Evolutionary conservation across 1,284 basidiomycete species (phyloP).

Genomic region (Ceratobasidium theobromae): DNA sequence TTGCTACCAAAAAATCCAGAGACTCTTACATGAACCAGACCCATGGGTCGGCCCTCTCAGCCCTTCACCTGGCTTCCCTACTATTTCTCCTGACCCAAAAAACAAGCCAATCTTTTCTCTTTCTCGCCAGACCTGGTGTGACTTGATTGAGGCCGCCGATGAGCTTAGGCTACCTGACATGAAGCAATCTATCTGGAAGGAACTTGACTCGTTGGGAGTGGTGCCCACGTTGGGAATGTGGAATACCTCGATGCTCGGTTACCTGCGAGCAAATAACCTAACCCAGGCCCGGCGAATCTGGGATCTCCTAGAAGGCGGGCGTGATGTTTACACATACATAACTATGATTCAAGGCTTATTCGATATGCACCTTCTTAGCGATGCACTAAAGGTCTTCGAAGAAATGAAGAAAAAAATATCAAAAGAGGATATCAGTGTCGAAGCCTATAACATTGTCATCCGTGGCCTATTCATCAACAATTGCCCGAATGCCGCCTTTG

Average conservation of each 20-base stretch:
- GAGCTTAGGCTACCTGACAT: slow-evolving; percentile 54
- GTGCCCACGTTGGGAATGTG: slow-evolving; percentile 56
- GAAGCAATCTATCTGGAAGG: slow-evolving; percentile 63
- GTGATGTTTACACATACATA: slow-evolving; percentile 59
- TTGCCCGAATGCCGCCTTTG: slow-evolving; percentile 49
- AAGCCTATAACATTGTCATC: slow-evolving; percentile 64
- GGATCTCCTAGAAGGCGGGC: slow-evolving; percentile 53
- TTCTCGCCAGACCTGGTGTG: slow-evolving; percentile 58
- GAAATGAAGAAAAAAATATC: slow-evolving; percentile 47
- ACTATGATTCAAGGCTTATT: slow-evolving; percentile 62
- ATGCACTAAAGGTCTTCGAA: slow-evolving; percentile 54
- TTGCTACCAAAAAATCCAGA: slow-evolving; percentile 51
- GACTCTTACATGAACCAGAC: slow-evolving; percentile 52
- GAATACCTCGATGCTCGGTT: slow-evolving; percentile 66
- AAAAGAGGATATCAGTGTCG: slow-evolving; percentile 41
- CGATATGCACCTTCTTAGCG: slow-evolving; percentile 46
- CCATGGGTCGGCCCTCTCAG: slow-evolving; percentile 49
- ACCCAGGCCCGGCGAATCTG: slow-evolving; percentile 62
- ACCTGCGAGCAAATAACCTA: slow-evolving; percentile 53
- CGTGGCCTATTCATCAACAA: slow-evolving; percentile 57
- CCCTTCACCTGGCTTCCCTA: slow-evolving; percentile 40
- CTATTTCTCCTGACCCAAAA: slow-evolving; percentile 36
- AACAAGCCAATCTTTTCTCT: slow-evolving; percentile 49
- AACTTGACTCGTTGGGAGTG: slow-evolving; percentile 55
- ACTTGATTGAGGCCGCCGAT: slow-evolving; percentile 63